A percentile compares a stretch with the other conserved stretches of the same genome.
phyloP scores from a whole-genome alignment of 495 filamentous ascomycete species.

The Chaetomium cochliodes region DNA sequence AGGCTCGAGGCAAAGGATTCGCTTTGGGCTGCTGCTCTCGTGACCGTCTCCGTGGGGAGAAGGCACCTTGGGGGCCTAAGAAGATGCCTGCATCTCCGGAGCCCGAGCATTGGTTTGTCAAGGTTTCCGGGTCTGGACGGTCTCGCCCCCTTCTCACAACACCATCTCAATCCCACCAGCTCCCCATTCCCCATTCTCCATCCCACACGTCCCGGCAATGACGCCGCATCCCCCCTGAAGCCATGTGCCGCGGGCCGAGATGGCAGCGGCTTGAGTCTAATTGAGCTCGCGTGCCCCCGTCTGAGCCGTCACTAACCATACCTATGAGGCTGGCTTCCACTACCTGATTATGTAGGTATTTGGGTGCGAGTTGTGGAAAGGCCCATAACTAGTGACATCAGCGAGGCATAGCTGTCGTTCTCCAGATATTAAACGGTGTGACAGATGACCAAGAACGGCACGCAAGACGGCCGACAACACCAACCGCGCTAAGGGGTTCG shows the following conservation, averaged over 20 bases:
- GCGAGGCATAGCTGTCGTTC: too few species aligned
- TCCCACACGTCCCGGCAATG: too few species aligned
- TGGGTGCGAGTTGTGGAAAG: not conserved
- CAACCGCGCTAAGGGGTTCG: not conserved
- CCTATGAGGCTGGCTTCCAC: too few species aligned
- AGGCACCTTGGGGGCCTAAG: not conserved
- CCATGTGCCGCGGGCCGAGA: conserved; percentile 6
- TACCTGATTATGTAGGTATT: not conserved
- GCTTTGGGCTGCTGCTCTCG: not conserved
- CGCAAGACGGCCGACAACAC: not conserved
- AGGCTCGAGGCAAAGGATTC: not conserved
- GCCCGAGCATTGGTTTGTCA: not conserved
- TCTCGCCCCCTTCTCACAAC: not conserved
- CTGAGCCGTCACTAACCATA: not conserved
- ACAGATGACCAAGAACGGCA: not conserved
- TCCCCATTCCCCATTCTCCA: not conserved
- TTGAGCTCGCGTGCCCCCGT: not conserved
- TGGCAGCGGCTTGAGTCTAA: not conserved
- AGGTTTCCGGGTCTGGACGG: not conserved
- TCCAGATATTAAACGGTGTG: not conserved
- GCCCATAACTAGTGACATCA: not conserved
- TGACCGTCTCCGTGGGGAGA: conserved; percentile 2
- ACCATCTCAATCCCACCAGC: not conserved
- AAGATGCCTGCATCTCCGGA: not conserved
- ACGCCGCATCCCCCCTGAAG: not conserved